Evolutionary conservation across 768 basidiomycete genomes (phyloP), one percentile per base, ranked within the genome.

Genomic region (Mycena galericulata): DNA sequence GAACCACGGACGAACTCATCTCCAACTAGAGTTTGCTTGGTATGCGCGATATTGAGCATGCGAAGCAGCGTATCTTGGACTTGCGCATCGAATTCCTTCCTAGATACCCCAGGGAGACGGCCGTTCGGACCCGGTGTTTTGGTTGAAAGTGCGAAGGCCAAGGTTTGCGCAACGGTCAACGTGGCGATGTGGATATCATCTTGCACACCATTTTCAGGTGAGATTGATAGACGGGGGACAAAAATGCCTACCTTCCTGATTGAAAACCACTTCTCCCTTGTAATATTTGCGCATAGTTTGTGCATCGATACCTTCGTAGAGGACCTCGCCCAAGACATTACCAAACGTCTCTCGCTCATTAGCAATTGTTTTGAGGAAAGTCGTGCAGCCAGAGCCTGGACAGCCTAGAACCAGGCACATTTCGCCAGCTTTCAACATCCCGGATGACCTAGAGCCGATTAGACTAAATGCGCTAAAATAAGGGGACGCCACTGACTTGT

Each of bases 371-470:
- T 94, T 95, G 24, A 97, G 84, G 81, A 97, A 95, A 0, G 96
- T 93, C 1, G 91, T 89, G 76, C 96, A 97, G 36, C 95, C 95
- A 7, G 93, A 86, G 1, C 92, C 92, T 5, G 95, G 95, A 61
- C 93, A 90, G 22, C 95, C 95, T 15, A 93, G 83, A 24, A 93
- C 93, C 8, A 95, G 86, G 74, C 93, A 91, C 94, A 96, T 96
- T 83, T 96, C 91, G 20, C 94, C 90, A 0, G 92, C 88, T 69
- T 92, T 90, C 43, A 94, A 79, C 20, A 90, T 81, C 43, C 93
- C 94, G 9, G 88, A 89, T 24, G 87, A 86, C 68, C 90, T 89
- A 62, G 32, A 36, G 41, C 59, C 0, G 30, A 12, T 62, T 18
- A 56, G 47, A 10, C 14, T 24, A 10, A 17, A 20, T 38, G 41